Base-by-base conservation (phyloP, 495 filamentous ascomycete species). In the Gamarada debralockiae region DNA sequence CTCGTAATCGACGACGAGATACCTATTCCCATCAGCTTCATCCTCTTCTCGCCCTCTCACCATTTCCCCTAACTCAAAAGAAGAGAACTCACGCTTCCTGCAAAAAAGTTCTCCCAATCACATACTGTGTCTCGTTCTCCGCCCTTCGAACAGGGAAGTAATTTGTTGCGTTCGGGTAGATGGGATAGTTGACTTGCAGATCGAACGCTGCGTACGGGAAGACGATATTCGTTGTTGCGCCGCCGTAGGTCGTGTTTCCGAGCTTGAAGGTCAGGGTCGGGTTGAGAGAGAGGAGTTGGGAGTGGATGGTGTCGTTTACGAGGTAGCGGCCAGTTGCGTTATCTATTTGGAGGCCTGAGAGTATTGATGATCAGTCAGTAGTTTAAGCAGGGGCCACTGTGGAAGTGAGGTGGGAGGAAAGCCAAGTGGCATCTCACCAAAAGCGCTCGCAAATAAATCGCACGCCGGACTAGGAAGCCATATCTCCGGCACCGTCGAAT, bases 71-170 rank as follows among this genome's bases (percentile, higher is more conserved):
- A n/a, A n/a, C n/a, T n/a, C n/a, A n/a, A n/a, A n/a, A n/a, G n/a
- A n/a, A n/a, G n/a, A n/a, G n/a, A n/a, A 25, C 18, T 10, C 75
- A 78, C 24, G 77, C 72, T 68, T 81, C 78, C 59, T 82, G 78
- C 14, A 81, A 59, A 44, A 82, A 81, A 14, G 70, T 69, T 23
- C 77, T 66, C 4, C 79, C 79, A 5, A 82, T 66, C 0, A 72
- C 76, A 59, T 78, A 81, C 55, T 81, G 78, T 0, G 64, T 68
- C n/a, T 70, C 62, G 50, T 79, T 76, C 17, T 62, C 64, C 8
- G 74, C 76, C 15, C 76, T 67, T 42, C 72, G 71, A 6, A 82
- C 59, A 1, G 79, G 77, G 43, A 81, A 82, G 50, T 80, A 82
- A 21, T 60, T 57, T 9, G 42, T 59, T 0, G 63, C 48, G 31